phyloP scores from a whole-genome alignment of 1,139 yeast species.

The Sugiyamaella neomexicana region DNA sequence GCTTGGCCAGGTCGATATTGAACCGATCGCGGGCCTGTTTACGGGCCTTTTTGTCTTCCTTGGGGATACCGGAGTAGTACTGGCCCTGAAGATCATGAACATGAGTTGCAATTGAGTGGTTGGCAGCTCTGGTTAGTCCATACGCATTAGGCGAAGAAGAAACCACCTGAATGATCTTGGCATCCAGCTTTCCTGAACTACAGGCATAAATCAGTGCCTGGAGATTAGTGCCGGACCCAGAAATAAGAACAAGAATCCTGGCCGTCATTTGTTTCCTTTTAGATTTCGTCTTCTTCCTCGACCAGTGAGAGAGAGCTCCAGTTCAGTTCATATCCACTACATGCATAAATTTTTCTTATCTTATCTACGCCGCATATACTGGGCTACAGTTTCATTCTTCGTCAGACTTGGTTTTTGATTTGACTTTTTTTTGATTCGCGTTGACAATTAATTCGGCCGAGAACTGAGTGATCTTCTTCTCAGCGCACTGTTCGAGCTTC shows the following conservation, averaged over 20 bases:
- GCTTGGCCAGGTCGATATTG: slow-evolving; percentile 72
- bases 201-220: slow-evolving; percentile 89
- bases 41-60: slow-evolving; percentile 59
- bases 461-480: too few species aligned
- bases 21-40: slow-evolving; percentile 62
- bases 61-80: slow-evolving; percentile 76
- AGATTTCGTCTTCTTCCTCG: background rate
- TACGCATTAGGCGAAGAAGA: slow-evolving; percentile 82
- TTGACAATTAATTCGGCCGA: too few species aligned
- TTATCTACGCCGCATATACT: slow-evolving; percentile 9
- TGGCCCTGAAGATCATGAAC: slow-evolving; percentile 63
- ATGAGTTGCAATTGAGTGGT: slow-evolving; percentile 65
- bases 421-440: too few species aligned
- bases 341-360: slow-evolving; percentile 10
- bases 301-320: too few species aligned
- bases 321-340: background rate
- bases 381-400: too few species aligned
- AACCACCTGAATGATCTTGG: slow-evolving; percentile 68
- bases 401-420: too few species aligned
- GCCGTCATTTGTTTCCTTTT: background rate
- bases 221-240: slow-evolving; percentile 91
- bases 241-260: slow-evolving; percentile 71
- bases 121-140: slow-evolving; percentile 76
- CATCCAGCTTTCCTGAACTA: slow-evolving; percentile 48
- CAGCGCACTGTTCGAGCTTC: too few species aligned